Base-by-base conservation (phyloP, 2,329 filamentous ascomycete species). In the Capronia epimyces region DNA sequence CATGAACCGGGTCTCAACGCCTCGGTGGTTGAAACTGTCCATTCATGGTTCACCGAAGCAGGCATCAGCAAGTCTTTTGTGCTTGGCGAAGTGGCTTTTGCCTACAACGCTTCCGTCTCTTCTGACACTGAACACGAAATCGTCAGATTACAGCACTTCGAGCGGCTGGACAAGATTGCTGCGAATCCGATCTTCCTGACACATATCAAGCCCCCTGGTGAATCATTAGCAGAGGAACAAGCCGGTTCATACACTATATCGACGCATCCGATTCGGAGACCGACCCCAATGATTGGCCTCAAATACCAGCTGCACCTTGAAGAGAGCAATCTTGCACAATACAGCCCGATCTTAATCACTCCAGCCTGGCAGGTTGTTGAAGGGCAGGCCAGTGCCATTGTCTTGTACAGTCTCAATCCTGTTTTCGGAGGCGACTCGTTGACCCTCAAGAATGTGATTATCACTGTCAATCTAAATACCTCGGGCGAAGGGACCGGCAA, bases 11-110 rank as follows among this genome's bases (percentile, higher is more conserved):
- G 93, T 2, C 75, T 98, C 4, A 93, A 89, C 66, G 83, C 87
- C 2, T 97, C 91, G 12, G 79, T 97, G 49, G 86, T 97, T 44
- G 93, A 98, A 68, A 93, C 86, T 0, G 82, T 97, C n/a, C 93
- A 83, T 55, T 87, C 87, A 12, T 82, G 81, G 46, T 94, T 96
- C 65, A 84, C 90, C 50, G 79, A 84, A 27, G 87, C 87, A 7
- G 75, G 74, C 10, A 71, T 90, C 9, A 86, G 81, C 57, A 83
- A 81, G 43, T 82, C 84, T 12, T 85, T 84, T 52, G 81, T 96
- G 18, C 82, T 84, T 39, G 93, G 93, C 51, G 91, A 98, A 70
- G 82, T 98, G 60, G 93, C 91, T 2, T 80, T 98, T 58, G 82
- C 84, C 18, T 90, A 90, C 67, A 93, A 93, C 57, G 52, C 64